A percentile compares a stretch with the other conserved stretches of the same genome.
Evolutionary conservation across 805 yeast genomes (phyloP).

Genomic region (Ogataea kodamae): DNA sequence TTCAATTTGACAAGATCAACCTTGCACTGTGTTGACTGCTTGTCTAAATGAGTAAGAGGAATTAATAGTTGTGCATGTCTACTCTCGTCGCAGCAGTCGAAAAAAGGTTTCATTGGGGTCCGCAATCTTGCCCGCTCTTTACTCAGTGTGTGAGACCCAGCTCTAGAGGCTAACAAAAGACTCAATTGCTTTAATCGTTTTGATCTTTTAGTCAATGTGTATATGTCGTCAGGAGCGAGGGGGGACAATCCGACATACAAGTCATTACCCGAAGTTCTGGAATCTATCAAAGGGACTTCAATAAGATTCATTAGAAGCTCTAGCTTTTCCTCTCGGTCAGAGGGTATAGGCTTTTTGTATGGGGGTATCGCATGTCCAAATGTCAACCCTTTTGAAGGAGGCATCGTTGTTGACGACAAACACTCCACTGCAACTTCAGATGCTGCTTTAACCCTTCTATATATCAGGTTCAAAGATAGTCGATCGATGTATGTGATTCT

Average conservation of each 20-base stretch:
- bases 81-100: slow-evolving; percentile 46
- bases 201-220: slow-evolving; percentile 27
- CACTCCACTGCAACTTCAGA: slow-evolving; percentile 1
- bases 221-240: slow-evolving; percentile 23
- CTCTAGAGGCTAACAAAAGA: slow-evolving; percentile 23
- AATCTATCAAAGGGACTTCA: slow-evolving; percentile 19
- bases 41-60: slow-evolving; percentile 24
- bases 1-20: slow-evolving; percentile 28
- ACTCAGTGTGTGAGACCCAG: slow-evolving; percentile 40
- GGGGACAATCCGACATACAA: slow-evolving; percentile 26
- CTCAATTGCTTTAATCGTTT: slow-evolving; percentile 27
- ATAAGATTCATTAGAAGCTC: slow-evolving; percentile 21
- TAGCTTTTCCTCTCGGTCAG: slow-evolving; percentile 17
- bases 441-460: slow-evolving; percentile 15
- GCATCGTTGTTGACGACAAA: neutral
- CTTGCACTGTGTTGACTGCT: slow-evolving; percentile 26
- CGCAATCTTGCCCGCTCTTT: slow-evolving; percentile 38
- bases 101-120: slow-evolving; percentile 41
- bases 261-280: slow-evolving; percentile 19
- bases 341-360: slow-evolving; percentile 16
- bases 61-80: slow-evolving; percentile 33
- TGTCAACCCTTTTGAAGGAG: neutral
- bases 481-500: slow-evolving; percentile 27
- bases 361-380: slow-evolving; percentile 1
- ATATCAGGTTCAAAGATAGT: slow-evolving; percentile 25